These are phyloP conservation scores for Alloteropsis semialata DNA, from an alignment of 176 grass and related monocot species.

Conservation along the genomic window DNA sequence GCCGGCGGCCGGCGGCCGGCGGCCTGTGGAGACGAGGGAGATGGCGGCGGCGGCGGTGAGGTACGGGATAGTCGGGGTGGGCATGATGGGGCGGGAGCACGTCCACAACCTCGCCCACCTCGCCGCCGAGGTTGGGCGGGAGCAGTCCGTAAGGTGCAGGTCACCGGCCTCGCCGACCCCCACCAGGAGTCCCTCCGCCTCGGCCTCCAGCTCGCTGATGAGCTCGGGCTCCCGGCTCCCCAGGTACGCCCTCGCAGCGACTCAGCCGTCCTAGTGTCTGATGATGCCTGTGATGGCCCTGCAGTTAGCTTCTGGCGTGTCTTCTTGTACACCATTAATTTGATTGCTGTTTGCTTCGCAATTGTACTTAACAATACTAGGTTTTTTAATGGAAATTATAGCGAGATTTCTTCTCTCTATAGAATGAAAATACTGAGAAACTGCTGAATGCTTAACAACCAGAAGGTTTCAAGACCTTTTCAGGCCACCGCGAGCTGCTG, in stretches of 20 bases:
- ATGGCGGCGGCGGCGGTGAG: conserved; percentile 38
- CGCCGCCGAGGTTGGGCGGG: conserved; percentile 27
- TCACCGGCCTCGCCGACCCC: conserved; percentile 79
- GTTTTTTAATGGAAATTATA: not conserved
- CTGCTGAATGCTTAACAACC: conserved; percentile 5
- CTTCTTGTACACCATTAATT: not conserved
- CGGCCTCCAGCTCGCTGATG: conserved; percentile 50
- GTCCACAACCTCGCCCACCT: conserved; percentile 82
- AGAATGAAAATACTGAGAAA: not conserved
- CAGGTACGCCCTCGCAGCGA: conserved; percentile 32
- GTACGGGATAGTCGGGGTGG: conserved; percentile 85
- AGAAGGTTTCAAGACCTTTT: conserved; percentile 62
- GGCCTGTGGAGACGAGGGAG: too few relatives aligned
- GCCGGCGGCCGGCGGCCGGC: too few relatives aligned
- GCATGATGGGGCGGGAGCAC: conserved; percentile 98
- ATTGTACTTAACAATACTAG: not conserved
- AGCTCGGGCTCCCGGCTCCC: conserved; percentile 53
- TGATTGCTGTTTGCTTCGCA: not conserved
- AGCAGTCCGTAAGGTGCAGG: conserved; percentile 28
- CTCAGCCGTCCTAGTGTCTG: not conserved
- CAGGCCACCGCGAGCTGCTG: conserved; percentile 71
- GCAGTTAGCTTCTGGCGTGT: too few relatives aligned
- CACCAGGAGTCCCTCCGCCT: conserved; percentile 60
- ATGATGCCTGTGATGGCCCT: not conserved
- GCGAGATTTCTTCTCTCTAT: too few relatives aligned